Percentiles rank a stretch among this genome's conserved stretches.
phyloP scores from a whole-genome alignment of 106 monocot genomes.

The Dioscorea alata region DNA sequence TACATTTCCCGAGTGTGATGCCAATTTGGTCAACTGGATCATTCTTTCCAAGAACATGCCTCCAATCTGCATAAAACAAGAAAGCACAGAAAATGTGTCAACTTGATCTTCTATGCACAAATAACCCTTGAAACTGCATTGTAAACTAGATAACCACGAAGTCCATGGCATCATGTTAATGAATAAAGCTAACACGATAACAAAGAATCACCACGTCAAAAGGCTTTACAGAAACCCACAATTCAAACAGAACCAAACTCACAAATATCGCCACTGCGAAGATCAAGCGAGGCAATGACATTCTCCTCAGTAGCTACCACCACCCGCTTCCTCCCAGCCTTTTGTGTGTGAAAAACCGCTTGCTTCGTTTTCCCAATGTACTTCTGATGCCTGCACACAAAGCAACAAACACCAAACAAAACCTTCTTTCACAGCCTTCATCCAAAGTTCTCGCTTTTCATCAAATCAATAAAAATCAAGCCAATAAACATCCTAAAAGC shows the following conservation, averaged over 20 bases:
- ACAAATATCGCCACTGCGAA: slow-evolving; percentile 91
- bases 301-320: slow-evolving; percentile 92
- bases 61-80: slow-evolving; percentile 70
- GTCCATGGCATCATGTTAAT: too few species aligned
- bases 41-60: slow-evolving; percentile 73
- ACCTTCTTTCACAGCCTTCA: too few species aligned
- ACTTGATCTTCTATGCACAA: too few species aligned
- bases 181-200: too few species aligned
- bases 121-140: too few species aligned
- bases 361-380: slow-evolving; percentile 93
- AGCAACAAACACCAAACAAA: neutral
- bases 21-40: slow-evolving; percentile 73
- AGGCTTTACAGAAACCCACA: neutral
- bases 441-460: too few species aligned
- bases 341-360: slow-evolving; percentile 93
- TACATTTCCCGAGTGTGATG: slow-evolving; percentile 93
- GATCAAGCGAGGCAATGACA: slow-evolving; percentile 92
- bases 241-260: slow-evolving; percentile 13
- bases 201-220: too few species aligned
- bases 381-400: slow-evolving; percentile 66
- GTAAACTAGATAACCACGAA: too few species aligned
- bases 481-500: neutral
- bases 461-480: neutral
- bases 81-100: neutral
- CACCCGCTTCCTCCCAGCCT: slow-evolving; percentile 85